Evolutionary conservation across 805 yeast species (phyloP), one percentile per base, ranked within the genome.

Genomic region (Cyberlindnera mycetangii): DNA sequence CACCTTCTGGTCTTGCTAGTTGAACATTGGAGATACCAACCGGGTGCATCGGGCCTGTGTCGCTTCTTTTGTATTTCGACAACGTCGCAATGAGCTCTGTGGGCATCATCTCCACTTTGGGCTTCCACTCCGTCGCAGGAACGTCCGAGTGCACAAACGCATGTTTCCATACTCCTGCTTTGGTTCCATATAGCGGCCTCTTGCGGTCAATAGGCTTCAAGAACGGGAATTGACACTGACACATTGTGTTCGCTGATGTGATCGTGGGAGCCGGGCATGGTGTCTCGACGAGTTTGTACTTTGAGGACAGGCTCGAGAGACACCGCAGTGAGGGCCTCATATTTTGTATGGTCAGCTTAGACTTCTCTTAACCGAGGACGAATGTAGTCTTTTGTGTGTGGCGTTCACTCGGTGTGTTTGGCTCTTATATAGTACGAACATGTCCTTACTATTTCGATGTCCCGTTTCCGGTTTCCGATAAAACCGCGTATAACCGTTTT

Each of bases 81-180:
- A 79, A 62, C 17, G 67, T 69, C 3, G 68, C 56, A 1, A 75
- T 68, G 30, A 79, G 55, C 1, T 76, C 67, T 1, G 64, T 70
- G 0, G 78, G 76, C 20, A 64, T 56, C 36, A 69, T 46, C 45
- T 82, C 85, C 32, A 82, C 70, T 49, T 73, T 71, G 11, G 66
- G 64, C 7, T 62, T 61, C 74, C 74, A 69, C 3, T 60, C 58
- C 25, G 28, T 11, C 3, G 59, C 65, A 0, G 59, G 49, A 3
- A 70, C 69, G 16, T 76, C 78, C 25, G 79, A 74, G 21, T 78
- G 62, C 12, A 80, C 68, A 15, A 84, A 55, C 8, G 78, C 66
- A 54, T 83, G 86, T 47, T 78, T 79, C 74, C 78, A 74, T 6
- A 76, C 73, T 4, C 62, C 51, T 0, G 78, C 75, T 24, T 71